Conservation (phyloP, 305 asterid genomes). For the Petunia hybrid region DNA sequence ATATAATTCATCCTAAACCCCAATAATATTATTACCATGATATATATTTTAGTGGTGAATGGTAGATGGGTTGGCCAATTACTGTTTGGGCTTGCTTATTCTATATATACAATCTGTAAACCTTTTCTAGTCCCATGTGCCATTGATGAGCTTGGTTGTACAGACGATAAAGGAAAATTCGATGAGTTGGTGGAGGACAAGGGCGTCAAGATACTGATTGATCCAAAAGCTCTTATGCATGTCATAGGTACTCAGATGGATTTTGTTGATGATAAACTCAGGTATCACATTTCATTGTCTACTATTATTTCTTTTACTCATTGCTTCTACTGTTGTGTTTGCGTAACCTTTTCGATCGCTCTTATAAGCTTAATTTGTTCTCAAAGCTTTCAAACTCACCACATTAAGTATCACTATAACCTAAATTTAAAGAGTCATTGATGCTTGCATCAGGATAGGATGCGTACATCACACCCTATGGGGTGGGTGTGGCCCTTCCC, state of each 20-base stretch:
- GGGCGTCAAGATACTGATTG: conserved; percentile 90
- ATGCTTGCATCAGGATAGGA: too few species aligned
- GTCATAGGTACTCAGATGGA: conserved; percentile 97
- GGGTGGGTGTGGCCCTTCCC: too few species aligned
- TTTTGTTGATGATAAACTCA: conserved; percentile 90
- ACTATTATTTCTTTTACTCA: neutral
- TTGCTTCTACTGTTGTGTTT: neutral
- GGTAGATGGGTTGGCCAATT: neutral
- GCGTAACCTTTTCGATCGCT: neutral
- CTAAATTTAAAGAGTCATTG: too few species aligned
- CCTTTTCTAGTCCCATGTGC: neutral
- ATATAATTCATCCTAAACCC: neutral
- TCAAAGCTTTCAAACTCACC: neutral
- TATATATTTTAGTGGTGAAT: too few species aligned
- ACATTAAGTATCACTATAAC: neutral
- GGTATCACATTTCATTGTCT: conserved; percentile 44
- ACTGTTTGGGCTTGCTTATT: neutral
- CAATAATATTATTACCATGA: neutral
- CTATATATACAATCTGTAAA: neutral
- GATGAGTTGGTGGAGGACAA: conserved; percentile 95
- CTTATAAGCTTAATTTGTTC: conserved; percentile 3
- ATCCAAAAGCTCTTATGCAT: conserved; percentile 97
- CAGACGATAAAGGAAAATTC: conserved; percentile 91
- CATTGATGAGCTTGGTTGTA: conserved; percentile 19
- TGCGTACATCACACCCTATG: too few species aligned